phyloP scores from a whole-genome alignment of 75 land plant species.

The Picea sitchensis region DNA sequence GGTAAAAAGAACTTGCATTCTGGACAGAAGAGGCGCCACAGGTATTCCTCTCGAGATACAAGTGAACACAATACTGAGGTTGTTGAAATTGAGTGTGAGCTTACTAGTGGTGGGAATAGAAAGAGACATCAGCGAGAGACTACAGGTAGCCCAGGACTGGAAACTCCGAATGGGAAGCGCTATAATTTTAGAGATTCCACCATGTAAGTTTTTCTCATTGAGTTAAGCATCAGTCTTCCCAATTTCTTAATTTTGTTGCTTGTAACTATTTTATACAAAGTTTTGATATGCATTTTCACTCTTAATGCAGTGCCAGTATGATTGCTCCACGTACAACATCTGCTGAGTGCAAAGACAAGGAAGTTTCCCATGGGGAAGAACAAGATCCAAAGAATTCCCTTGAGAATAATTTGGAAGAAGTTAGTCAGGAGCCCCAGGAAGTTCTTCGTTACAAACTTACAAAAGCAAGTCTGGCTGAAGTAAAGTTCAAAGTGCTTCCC shows the following conservation, averaged over 20 bases:
- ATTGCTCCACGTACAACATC: not conserved
- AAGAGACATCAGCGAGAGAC: not conserved
- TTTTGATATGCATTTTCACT: not conserved
- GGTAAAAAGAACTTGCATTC: slow-evolving; percentile 12
- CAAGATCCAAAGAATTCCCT: not conserved
- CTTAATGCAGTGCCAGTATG: not conserved
- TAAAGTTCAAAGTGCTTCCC: not conserved
- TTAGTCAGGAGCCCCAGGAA: not conserved
- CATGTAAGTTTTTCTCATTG: slow-evolving; percentile 21
- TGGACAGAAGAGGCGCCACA: slow-evolving; percentile 22
- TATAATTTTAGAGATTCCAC: slow-evolving; percentile 43
- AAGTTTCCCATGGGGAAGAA: slow-evolving; percentile 2
- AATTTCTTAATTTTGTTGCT: not conserved
- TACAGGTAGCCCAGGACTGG: not conserved
- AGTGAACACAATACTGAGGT: slow-evolving; percentile 2
- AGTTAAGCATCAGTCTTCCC: not conserved
- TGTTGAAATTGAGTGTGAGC: slow-evolving; percentile 2
- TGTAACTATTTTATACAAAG: not conserved
- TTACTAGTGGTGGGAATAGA: slow-evolving; percentile 6
- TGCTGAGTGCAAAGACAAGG: not conserved
- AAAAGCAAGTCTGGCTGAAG: too few species aligned
- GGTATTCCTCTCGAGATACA: slow-evolving; percentile 14
- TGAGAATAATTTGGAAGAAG: not conserved
- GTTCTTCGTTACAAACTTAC: too few species aligned
- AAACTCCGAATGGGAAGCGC: slow-evolving; percentile 20